Evolutionary conservation across 2,329 filamentous ascomycete genomes (phyloP).

Genomic region (Cucurbitaria berberidis): DNA sequence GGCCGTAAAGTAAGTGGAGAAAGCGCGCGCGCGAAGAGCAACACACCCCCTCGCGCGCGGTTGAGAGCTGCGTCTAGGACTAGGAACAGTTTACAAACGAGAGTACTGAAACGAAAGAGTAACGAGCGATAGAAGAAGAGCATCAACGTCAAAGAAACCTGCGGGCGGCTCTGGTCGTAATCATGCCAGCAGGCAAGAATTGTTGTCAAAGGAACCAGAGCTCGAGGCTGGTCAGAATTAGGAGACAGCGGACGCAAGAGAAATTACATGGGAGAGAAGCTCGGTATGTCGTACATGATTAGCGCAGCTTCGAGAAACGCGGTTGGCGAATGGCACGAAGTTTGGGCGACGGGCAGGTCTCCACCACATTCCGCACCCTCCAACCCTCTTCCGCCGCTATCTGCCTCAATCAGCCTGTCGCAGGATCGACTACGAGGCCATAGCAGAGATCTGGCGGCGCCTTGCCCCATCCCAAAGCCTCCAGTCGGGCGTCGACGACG

Average conservation of each 20-base stretch:
- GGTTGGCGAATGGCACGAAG: conserved; percentile 7
- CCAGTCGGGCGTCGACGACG: not conserved
- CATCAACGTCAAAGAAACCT: conserved; percentile 34
- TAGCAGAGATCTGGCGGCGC: not conserved
- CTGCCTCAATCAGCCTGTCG: conserved; percentile 16
- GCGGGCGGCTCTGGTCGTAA: conserved; percentile 29
- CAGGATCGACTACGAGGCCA: conserved; percentile 2
- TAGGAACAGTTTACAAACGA: conserved; percentile 37
- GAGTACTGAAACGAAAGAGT: conserved; percentile 37
- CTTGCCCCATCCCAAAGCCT: not conserved
- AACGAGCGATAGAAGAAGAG: conserved; percentile 35
- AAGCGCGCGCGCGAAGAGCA: conserved; percentile 37
- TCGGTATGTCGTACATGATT: conserved; percentile 23
- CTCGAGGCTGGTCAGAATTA: conserved; percentile 23
- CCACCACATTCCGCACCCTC: conserved; percentile 16
- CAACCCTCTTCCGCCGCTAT: conserved; percentile 9
- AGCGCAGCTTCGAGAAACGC: conserved; percentile 15
- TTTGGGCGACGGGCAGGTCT: conserved; percentile 13
- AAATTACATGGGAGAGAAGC: conserved; percentile 22
- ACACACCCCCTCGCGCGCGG: conserved; percentile 31
- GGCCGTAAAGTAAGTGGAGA: conserved; percentile 41
- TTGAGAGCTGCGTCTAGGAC: conserved; percentile 34
- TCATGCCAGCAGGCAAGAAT: conserved; percentile 40
- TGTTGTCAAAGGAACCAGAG: conserved; percentile 17
- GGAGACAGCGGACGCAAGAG: conserved; percentile 20